Evolutionary conservation across 1,139 yeast genomes (phyloP).

Genomic region (Pichia sp.): DNA sequence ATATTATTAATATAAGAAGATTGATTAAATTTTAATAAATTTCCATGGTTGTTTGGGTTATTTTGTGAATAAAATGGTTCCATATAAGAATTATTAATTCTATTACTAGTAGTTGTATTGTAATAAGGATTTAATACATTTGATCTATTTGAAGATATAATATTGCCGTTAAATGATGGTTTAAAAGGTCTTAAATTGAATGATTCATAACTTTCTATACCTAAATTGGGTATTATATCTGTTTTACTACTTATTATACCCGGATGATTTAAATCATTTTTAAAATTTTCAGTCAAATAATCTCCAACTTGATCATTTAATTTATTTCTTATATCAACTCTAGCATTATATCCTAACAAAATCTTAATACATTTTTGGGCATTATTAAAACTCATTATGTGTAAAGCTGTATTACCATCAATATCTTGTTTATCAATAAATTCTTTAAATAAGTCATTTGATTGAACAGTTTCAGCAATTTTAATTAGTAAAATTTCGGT

Average conservation of each 20-base stretch:
- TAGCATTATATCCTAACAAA: constrained; percentile 65
- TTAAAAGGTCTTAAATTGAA: constrained; percentile 14
- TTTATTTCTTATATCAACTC: constrained; percentile 63
- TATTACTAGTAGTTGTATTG: neutral
- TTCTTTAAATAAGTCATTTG: constrained; percentile 50
- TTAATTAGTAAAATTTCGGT: constrained; percentile 71
- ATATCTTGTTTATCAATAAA: constrained; percentile 73
- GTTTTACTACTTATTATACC: constrained; percentile 1
- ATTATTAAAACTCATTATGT: constrained; percentile 69
- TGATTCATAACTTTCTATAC: constrained; percentile 6
- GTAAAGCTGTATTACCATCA: constrained; percentile 85
- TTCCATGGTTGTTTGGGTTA: neutral
- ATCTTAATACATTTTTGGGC: constrained; percentile 73
- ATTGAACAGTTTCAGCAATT: constrained; percentile 50
- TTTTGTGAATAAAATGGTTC: constrained; percentile 10
- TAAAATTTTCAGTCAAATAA: constrained; percentile 43
- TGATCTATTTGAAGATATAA: neutral
- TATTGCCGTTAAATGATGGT: constrained; percentile 8
- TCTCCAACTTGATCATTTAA: constrained; percentile 73
- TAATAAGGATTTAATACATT: neutral
- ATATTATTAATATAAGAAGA: neutral
- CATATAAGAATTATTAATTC: constrained; percentile 4
- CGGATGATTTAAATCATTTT: constrained; percentile 16
- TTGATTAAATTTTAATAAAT: constrained; percentile 3
- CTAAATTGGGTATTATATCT: neutral